These are phyloP conservation scores for Globisporangium uncinulatum DNA, from an alignment of 352 stramenopile genomes.

Conservation along the genomic window DNA sequence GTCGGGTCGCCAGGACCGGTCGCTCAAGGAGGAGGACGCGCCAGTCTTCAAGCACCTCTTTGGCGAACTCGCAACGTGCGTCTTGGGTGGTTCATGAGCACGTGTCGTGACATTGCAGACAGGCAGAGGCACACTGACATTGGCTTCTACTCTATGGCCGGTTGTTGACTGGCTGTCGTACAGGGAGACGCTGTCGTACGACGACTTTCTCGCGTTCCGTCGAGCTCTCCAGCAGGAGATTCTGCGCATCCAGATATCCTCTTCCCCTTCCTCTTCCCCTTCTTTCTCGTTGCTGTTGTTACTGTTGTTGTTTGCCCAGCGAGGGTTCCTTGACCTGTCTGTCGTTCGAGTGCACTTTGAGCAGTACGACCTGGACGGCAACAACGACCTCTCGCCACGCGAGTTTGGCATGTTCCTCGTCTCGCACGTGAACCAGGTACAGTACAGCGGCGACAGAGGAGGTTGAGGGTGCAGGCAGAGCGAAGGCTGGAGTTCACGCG, in stretches of 20 bases:
- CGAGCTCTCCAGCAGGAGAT: slow-evolving; percentile 75
- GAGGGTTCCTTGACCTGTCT: slow-evolving; percentile 34
- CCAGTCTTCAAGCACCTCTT: slow-evolving; percentile 86
- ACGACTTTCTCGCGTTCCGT: slow-evolving; percentile 74
- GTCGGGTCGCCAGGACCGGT: slow-evolving; percentile 72
- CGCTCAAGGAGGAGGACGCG: slow-evolving; percentile 65
- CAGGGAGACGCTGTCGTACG: slow-evolving; percentile 75
- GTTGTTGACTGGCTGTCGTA: not conserved
- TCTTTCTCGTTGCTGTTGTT: not conserved
- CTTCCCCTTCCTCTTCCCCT: not conserved
- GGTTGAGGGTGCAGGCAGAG: no score
- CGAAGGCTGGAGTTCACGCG: not conserved
- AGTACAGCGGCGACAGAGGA: no score
- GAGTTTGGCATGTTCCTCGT: slow-evolving; percentile 88
- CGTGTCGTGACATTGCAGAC: not conserved
- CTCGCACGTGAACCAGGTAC: slow-evolving; percentile 77
- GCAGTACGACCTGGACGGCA: slow-evolving; percentile 83
- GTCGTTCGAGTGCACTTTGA: slow-evolving; percentile 58
- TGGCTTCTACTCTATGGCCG: not conserved
- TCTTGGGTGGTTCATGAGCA: not conserved
- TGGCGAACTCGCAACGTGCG: slow-evolving; percentile 64
- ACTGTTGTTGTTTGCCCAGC: not conserved
- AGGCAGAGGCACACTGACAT: not conserved
- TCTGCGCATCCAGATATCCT: slow-evolving; percentile 88
- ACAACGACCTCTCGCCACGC: slow-evolving; percentile 69